Base-by-base conservation (phyloP, 1,139 yeast genomes). In the Candida freyschussii region DNA sequence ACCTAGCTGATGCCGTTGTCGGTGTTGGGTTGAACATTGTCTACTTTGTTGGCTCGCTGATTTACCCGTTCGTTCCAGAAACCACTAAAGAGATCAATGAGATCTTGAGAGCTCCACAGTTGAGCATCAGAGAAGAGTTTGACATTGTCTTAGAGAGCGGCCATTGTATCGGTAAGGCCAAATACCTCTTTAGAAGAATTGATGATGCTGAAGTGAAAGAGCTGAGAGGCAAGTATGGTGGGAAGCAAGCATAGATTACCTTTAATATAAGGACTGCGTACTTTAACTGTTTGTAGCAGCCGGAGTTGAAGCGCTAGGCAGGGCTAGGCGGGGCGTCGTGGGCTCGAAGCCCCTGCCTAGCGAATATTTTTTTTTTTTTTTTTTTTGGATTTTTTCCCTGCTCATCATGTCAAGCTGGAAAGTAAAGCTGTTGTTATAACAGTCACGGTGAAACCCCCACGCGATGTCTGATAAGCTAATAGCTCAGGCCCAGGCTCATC, bases 61-160 rank as follows among this genome's bases (percentile, higher is more conserved):
- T 89, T 39, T 67, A 75, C 36, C 98, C 99, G 44, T 91, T 71
- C 64, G 86, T 91, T 78, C 99, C 99, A 25, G 86, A 75, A 45
- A 83, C 93, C 24, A 62, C 85, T 10, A 61, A 62, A 30, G 76
- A 72, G 47, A 91, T 91, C 45, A 65, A 71, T 48, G 73, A 78
- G 56, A 89, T 86, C 60, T 71, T 91, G 62, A 84, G 86, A 53
- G 93, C 81, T 19, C 96, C 96, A 28, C 65, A 74, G 14, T 69
- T 89, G 48, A 66, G 74, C 33, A 91, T 89, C 44, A 85, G 91
- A 23, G 87, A 86, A 52, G 63, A 68, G 46, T 84, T 91, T 54
- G 75, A 75, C 40, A 60, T 82, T 38, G 75, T 79, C 32, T 68
- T 91, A 47, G 65, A 69, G 50, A 75, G 75, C 22, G 96, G 94